A percentile compares a stretch with the other conserved stretches of the same genome.
Evolutionary conservation across 1,284 basidiomycete species (phyloP).

Genomic region (Vanrija pseudolonga): DNA sequence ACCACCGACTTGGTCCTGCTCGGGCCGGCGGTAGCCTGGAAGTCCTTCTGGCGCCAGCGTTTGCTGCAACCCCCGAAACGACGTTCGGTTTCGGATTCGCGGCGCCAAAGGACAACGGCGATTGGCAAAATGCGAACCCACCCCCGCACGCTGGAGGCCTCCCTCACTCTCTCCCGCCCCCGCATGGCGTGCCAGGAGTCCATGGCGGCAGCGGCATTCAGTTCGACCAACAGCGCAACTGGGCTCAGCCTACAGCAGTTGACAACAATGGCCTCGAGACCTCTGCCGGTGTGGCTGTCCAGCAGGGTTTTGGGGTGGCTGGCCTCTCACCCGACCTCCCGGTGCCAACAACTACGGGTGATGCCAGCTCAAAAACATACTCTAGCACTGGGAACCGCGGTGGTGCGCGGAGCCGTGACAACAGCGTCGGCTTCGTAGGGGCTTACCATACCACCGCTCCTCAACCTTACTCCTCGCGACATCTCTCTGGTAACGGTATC

Average conservation of each 20-base stretch:
- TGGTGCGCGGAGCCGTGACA: too few relatives aligned
- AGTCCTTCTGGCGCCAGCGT: constrained; percentile 17
- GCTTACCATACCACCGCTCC: not conserved
- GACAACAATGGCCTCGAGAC: not conserved
- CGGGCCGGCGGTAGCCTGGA: constrained; percentile 11
- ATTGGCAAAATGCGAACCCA: constrained; percentile 2
- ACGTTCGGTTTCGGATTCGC: constrained; percentile 5
- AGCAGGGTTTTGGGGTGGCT: not conserved
- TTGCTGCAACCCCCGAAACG: constrained; percentile 16
- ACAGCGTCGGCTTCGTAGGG: too few relatives aligned
- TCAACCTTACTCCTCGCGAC: not conserved
- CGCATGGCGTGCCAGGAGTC: not conserved
- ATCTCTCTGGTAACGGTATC: too few relatives aligned
- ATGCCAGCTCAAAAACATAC: too few relatives aligned
- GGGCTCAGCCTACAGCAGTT: not conserved
- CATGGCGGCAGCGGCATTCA: too few relatives aligned
- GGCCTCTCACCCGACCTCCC: too few relatives aligned
- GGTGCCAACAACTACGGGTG: too few relatives aligned
- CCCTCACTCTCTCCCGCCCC: not conserved
- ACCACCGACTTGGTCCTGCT: constrained; percentile 1
- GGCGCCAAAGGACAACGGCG: not conserved
- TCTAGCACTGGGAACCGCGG: too few relatives aligned
- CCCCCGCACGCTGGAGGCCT: not conserved
- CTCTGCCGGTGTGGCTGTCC: not conserved
- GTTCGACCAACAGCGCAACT: too few relatives aligned